Conservation (phyloP, 169 alveolate genomes). For the Plasmodium yoelii region DNA sequence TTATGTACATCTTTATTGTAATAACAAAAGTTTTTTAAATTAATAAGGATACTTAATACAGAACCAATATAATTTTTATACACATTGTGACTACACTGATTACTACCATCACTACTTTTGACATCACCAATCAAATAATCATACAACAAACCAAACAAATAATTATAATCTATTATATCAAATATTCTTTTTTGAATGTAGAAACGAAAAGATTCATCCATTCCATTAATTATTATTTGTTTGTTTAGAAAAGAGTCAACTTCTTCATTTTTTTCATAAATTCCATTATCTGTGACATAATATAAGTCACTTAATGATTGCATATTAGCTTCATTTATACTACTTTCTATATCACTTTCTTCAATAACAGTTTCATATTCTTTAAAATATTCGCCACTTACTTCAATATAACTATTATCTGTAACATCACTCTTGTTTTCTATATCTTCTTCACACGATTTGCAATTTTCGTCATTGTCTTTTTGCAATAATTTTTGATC, state of each 20-base stretch:
- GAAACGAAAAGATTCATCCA: conserved; percentile 66
- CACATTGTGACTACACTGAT: conserved; percentile 53
- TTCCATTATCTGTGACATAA: conserved; percentile 38
- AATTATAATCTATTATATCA: conserved; percentile 50
- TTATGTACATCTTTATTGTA: conserved; percentile 69
- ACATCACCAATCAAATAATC: conserved; percentile 21
- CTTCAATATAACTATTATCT: conserved; percentile 41
- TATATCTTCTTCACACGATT: not conserved
- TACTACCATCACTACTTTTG: conserved; percentile 9
- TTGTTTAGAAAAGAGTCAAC: conserved; percentile 27
- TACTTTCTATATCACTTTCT: conserved; percentile 64
- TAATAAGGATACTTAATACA: conserved; percentile 11
- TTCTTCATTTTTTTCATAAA: conserved; percentile 37
- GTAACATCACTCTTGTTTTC: conserved; percentile 35
- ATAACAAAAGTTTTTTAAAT: conserved; percentile 50
- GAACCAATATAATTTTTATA: conserved; percentile 56
- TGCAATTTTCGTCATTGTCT: conserved; percentile 6
- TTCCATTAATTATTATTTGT: conserved; percentile 37
- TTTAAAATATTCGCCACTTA: conserved; percentile 51
- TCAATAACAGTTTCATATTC: conserved; percentile 38
- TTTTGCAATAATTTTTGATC: conserved; percentile 32
- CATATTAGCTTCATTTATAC: conserved; percentile 34
- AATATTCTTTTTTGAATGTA: conserved; percentile 64
- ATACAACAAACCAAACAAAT: conserved; percentile 51
- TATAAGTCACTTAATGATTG: conserved; percentile 8